phyloP scores from a whole-genome alignment of 371 early-diverging fungal species.

The Rhizopus delemar region DNA sequence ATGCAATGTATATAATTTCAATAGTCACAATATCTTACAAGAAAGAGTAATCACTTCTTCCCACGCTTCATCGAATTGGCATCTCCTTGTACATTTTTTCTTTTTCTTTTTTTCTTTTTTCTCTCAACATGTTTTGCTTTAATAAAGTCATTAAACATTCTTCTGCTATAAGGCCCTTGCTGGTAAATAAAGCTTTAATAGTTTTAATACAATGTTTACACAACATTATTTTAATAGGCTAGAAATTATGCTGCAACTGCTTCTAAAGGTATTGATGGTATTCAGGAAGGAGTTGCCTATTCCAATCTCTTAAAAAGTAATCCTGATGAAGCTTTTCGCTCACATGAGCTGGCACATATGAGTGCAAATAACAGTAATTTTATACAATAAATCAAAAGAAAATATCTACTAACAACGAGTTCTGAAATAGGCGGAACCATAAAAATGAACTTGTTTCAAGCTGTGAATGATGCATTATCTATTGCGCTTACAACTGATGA shows the following conservation, averaged over 20 bases:
- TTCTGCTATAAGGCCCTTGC: constrained; percentile 3
- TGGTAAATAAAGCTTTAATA: constrained; percentile 4
- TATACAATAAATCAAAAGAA: not conserved
- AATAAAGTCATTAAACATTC: constrained; percentile 7
- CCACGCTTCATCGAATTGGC: constrained; percentile 6
- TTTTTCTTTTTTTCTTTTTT: not conserved
- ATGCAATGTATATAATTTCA: not conserved
- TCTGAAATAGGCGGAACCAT: constrained; percentile 65
- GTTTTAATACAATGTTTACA: constrained; percentile 1
- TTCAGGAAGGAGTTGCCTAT: constrained; percentile 75
- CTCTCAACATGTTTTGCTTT: constrained; percentile 14
- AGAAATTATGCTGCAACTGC: constrained; percentile 40
- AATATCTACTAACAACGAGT: not conserved
- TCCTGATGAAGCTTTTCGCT: constrained; percentile 72
- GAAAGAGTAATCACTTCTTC: constrained; percentile 7
- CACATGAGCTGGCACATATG: constrained; percentile 69
- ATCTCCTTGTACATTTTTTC: not conserved
- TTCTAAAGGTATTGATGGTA: constrained; percentile 75
- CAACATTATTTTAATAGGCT: not conserved
- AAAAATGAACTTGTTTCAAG: constrained; percentile 93
- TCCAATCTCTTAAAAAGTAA: constrained; percentile 73
- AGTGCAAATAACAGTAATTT: constrained; percentile 59
- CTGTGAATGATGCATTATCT: constrained; percentile 93
- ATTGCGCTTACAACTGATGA: constrained; percentile 89
- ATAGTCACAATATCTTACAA: not conserved